Evolutionary conservation across 495 filamentous ascomycete species (phyloP), one percentile per base, ranked within the genome.

Genomic region (Aspergillus asperescens): DNA sequence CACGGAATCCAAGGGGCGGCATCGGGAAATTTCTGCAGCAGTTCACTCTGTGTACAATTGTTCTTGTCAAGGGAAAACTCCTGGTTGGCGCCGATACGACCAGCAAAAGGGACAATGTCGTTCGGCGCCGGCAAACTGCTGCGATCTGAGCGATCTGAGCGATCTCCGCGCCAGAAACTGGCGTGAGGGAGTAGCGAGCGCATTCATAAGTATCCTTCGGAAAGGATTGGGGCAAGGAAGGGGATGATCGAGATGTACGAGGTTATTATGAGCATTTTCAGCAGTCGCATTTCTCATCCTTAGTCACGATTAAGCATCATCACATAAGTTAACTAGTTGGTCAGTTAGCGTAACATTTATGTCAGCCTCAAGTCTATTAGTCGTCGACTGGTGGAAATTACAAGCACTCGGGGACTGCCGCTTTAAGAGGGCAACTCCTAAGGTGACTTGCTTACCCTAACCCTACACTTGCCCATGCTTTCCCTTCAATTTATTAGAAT

Each of bases 61-160:
- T 61, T 56, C 4, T 66, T 70, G 34, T 70, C 62, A 16, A 77
- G 40, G 0, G 70, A 63, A 49, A 77, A 71, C 41, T 69, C 67
- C 52, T 76, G 73, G 42, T 77, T 77, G 6, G 72, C 75, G 29
- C 75, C 75, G 12, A 78, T 52, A 12, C 76, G 72, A n/a, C 74
- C 75, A 1, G 72, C 73, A 55, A 77, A 79, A 3, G 74, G 70
- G 20, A 55, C 39, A 16, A 59, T 58, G 2, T 32, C 49, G 57
- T 31, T 59, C 12, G 18, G 31, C 29, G n/a, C 39, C 20, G 38
- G 22, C 23, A 25, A 22, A 9, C 3, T 15, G 7, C n/a, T n/a
- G 1, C 39, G 20, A 6, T 15, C 39, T n/a, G 39, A n/a, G n/a
- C n/a, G n/a, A n/a, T n/a, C n/a, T n/a, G n/a, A n/a, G n/a, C n/a